A percentile compares a stretch with the other conserved stretches of the same genome.
These are phyloP conservation scores for Solanum hybrid DNA, from an alignment of 305 asterid species.

Conservation along the genomic window DNA sequence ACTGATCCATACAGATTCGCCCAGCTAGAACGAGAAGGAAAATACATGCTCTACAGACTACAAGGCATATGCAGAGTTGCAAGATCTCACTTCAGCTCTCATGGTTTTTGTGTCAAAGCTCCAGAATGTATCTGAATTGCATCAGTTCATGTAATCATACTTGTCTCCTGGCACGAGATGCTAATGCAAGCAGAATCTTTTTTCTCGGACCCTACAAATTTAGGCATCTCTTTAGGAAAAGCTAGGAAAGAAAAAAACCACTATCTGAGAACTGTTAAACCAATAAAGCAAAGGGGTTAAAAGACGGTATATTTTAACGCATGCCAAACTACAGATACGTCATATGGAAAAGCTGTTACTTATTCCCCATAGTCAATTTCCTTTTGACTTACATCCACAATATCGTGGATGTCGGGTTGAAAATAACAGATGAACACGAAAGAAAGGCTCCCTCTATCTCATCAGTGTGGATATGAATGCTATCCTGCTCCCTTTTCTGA, in stretches of 20 bases:
- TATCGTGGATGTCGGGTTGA: background rate
- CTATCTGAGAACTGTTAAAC: background rate
- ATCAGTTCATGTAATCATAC: conserved; percentile 17
- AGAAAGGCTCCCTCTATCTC: background rate
- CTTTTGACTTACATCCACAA: background rate
- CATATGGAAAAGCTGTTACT: background rate
- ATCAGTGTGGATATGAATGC: background rate
- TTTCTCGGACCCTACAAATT: conserved; percentile 78
- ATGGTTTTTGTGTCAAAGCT: conserved; percentile 3
- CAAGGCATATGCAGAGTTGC: background rate
- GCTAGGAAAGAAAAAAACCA: background rate
- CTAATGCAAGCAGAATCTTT: conserved; percentile 57
- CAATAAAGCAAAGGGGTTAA: background rate
- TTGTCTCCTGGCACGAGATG: conserved; percentile 48
- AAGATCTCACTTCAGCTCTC: background rate
- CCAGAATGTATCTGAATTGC: background rate
- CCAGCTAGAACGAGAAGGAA: background rate
- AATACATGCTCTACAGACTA: background rate
- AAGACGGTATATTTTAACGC: background rate
- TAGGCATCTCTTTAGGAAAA: conserved; percentile 7
- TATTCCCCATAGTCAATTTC: background rate
- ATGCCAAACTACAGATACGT: background rate
- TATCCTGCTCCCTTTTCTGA: background rate
- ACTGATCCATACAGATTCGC: background rate
- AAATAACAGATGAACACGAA: background rate